Conservation (phyloP, 768 basidiomycete genomes). For the Lepiota brunneoincarnata region DNA sequence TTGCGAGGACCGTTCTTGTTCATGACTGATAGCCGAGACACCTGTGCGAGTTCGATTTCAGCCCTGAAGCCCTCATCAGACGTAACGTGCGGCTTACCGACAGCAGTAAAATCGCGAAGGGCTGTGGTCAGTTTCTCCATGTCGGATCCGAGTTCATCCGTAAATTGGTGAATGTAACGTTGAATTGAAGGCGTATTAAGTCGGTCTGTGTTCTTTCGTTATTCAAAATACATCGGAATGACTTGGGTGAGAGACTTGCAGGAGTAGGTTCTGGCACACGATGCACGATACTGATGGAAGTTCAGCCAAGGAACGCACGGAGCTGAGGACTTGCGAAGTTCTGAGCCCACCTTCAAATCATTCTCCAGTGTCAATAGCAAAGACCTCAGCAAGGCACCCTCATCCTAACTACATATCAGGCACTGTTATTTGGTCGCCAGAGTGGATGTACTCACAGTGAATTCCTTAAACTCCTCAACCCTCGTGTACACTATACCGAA, state of each 20-base stretch:
- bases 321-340: background rate
- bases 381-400: background rate
- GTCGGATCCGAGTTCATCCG: background rate
- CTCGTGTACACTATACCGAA: background rate
- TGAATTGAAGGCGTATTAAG: slow-evolving; percentile 6
- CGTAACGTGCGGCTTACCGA: background rate
- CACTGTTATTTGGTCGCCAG: no score
- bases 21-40: slow-evolving; percentile 1
- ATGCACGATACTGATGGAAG: slow-evolving; percentile 1
- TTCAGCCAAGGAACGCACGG: background rate
- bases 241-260: background rate
- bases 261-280: slow-evolving; percentile 3
- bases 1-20: slow-evolving; percentile 3
- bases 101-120: background rate
- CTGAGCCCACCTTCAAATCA: background rate
- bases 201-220: background rate
- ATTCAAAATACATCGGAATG: background rate
- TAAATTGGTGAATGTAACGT: slow-evolving; percentile 6
- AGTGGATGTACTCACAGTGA: background rate
- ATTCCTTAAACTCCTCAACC: slow-evolving; percentile 7
- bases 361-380: background rate
- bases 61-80: background rate
- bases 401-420: background rate
- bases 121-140: background rate
- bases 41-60: background rate